Base-by-base conservation (phyloP, 305 asterid genomes). In the Rubia tinctorum region DNA sequence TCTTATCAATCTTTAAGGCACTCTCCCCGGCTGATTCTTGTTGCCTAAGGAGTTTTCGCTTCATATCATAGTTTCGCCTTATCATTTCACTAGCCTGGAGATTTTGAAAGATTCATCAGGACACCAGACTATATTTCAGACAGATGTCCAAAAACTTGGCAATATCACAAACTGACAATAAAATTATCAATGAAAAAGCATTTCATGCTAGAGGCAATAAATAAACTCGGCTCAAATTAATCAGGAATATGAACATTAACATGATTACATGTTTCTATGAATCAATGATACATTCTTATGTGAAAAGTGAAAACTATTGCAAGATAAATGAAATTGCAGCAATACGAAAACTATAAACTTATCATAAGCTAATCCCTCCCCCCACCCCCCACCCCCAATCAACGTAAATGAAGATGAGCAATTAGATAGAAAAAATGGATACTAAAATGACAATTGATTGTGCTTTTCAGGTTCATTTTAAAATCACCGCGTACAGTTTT, bases 41-140 rank as follows among this genome's bases (percentile, higher is more conserved):
- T 73, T 87, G 98, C 73, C 97, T 89, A 43, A 92, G 98, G 63
- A 88, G 81, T 78, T 82, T 90, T 79, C 99, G 89, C 84, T 87
- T 92, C 75, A 45, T 85, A 78, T 95, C 99, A 58, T 90, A 95
- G 78, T 77, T 81, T 76, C 84, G 82, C 80, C 88, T 83, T 44
- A 92, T 86, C 76, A 83, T 80, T 80, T 92, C 91, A 77, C 93
- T 84, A 78, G 91, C 95, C 99, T 95, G 93, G 83, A 79, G 72
- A 45, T 78, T 62, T 25, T 66, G 12, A 55, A 79, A 80, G 59
- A 75, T 60, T 66, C 75, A 73, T 75, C 58, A 40, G 51, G 17
- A 17, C 18, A 63, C 71, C n/a, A 22, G 47, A 30, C 2, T 37
- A 58, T 23, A 56, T 37, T 27, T 8, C 71, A 56, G 37, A 73